Conservation (phyloP, 1,284 basidiomycete species). For the Cystobasidium pallidum region DNA sequence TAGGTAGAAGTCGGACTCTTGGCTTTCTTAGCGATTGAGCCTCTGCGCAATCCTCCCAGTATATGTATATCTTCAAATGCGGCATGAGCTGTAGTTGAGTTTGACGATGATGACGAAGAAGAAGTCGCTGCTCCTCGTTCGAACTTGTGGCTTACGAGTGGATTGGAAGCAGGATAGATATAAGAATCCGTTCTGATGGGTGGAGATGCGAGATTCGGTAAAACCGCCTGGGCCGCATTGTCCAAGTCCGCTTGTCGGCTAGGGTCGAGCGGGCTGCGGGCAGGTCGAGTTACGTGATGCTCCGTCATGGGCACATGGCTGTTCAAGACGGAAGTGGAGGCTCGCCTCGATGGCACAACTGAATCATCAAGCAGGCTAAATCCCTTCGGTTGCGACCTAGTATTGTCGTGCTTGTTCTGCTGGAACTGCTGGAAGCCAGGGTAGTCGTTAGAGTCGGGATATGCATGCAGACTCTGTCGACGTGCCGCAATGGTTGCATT, state of each 20-base stretch:
- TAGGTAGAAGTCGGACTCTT: conserved; percentile 1
- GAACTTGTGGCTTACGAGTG: neutral
- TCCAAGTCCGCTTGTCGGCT: neutral
- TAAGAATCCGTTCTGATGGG: neutral
- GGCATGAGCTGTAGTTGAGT: neutral
- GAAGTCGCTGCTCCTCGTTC: neutral
- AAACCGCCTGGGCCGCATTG: neutral
- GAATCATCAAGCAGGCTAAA: neutral
- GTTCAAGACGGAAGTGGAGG: neutral
- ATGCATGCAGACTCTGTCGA: conserved; percentile 2
- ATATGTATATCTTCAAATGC: neutral
- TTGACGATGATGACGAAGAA: neutral
- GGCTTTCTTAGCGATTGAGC: neutral
- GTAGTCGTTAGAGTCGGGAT: neutral
- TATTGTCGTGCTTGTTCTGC: neutral
- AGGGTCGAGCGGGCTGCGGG: neutral
- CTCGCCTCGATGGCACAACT: neutral
- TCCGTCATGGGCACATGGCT: neutral
- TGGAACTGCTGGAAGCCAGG: neutral
- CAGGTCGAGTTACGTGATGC: neutral
- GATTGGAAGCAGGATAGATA: neutral
- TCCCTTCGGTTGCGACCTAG: neutral
- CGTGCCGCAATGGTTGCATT: neutral
- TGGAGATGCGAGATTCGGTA: neutral
- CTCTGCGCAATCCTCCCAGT: conserved; percentile 4